A percentile compares a stretch with the other conserved stretches of the same genome.
These are phyloP conservation scores for Wallacemonas sp. DNA, from an alignment of 208 protist species.

Conservation along the genomic window DNA sequence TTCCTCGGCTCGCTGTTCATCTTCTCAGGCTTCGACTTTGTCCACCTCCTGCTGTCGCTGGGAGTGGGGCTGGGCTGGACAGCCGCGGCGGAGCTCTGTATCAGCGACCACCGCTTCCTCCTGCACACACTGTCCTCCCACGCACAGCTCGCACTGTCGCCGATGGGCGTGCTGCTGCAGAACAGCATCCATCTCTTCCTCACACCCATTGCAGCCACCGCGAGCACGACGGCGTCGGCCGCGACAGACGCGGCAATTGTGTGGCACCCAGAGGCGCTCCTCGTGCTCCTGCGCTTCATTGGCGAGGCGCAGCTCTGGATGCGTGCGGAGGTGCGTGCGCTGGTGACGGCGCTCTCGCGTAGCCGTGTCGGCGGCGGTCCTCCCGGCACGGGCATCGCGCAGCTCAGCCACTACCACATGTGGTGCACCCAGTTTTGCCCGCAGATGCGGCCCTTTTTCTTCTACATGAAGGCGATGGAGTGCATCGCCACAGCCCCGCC, in stretches of 20 bases:
- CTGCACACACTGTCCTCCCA: constrained; percentile 54
- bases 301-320: constrained; percentile 37
- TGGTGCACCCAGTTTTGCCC: constrained; percentile 68
- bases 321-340: constrained; percentile 4
- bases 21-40: constrained; percentile 54
- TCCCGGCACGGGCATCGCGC: no score
- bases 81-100: constrained; percentile 72
- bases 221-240: background rate
- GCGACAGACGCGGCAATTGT: constrained; percentile 8
- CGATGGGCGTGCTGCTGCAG: constrained; percentile 48
- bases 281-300: constrained; percentile 50
- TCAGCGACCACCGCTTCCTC: constrained; percentile 69
- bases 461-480: constrained; percentile 66
- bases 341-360: background rate
- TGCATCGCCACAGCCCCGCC: constrained; percentile 43
- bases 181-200: constrained; percentile 63
- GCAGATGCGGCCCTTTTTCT: constrained; percentile 55
- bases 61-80: constrained; percentile 67
- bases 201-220: constrained; percentile 17
- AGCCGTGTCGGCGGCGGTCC: constrained; percentile 3
- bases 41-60: constrained; percentile 62
- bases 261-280: constrained; percentile 41
- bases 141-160: constrained; percentile 1
- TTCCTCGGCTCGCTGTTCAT: constrained; percentile 70
- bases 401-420: constrained; percentile 72